Base-by-base conservation (phyloP, 139 green algal species). In the Nannochloris sp. region DNA sequence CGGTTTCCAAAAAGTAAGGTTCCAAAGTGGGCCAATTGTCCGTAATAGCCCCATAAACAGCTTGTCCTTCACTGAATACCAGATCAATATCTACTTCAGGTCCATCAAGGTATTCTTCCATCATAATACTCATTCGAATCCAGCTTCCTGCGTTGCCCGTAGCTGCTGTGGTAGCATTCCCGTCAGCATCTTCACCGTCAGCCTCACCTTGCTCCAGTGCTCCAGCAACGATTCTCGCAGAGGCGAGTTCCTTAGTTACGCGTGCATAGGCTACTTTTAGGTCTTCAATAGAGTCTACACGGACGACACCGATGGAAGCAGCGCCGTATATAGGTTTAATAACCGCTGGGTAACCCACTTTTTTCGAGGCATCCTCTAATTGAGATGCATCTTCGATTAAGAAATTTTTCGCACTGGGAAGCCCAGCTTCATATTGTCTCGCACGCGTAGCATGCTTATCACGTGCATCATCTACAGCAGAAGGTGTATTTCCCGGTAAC, bases 1-100 rank as follows among this genome's bases (percentile, higher is more conserved):
- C 89, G 1, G 89, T 96, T 79, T 96, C 90, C 51, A 95, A 93
- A 81, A 96, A 96, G 65, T 92, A 96, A 2, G 90, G 90, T 83
- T 96, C 90, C 4, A 95, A 75, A 6, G 85, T 89, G 54, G 83
- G 80, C 83, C 77, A 88, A 72, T 88, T 90, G 70, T 88, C 85
- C 3, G 87, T 95, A 47, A 96, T 79, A 25, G 85, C 85, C 61
- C 84, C 87, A 58, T 95, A 96, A 36, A 92, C 73, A 27, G 75
- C 42, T 59, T 84, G 58, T 0, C 89, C 88, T 37, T 91, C 80
- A 33, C 67, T 77, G 47, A 96, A 73, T 4, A 95, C 75, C n/a
- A 96, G 64, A 79, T 96, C 90, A 53, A 86, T 75, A 65, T 93
- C 87, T 23, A 93, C 84, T 75, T 95, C 87, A 0, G 78, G 76